phyloP scores from a whole-genome alignment of 148 eudicot genomes.

The Dianthus caryophyllus region DNA sequence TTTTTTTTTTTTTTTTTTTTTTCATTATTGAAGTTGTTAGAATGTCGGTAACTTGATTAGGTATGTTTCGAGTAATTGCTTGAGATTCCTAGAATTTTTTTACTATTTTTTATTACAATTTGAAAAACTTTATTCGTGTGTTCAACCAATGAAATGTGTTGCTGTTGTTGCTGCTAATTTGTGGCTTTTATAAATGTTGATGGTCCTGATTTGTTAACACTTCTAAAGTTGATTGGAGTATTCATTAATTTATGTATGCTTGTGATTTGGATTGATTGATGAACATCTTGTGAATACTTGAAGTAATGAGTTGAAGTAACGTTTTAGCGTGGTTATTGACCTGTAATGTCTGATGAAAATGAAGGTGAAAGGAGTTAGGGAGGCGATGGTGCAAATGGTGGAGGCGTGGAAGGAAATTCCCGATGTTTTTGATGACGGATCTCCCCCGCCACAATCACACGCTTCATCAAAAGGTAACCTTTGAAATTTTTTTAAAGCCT shows the following conservation, averaged over 20 bases:
- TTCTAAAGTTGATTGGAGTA: background rate
- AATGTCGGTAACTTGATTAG: too few species aligned
- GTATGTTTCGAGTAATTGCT: too few species aligned
- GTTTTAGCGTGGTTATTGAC: background rate
- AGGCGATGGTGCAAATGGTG: constrained; percentile 69
- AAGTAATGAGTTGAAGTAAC: too few species aligned
- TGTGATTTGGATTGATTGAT: background rate
- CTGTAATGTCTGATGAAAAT: constrained; percentile 3
- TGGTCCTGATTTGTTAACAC: background rate
- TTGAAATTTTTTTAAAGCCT: background rate
- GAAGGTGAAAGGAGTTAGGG: constrained; percentile 87
- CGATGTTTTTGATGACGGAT: constrained; percentile 59
- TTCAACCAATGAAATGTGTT: too few species aligned
- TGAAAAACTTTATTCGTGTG: background rate
- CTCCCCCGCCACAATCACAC: constrained; percentile 46
- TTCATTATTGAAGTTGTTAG: background rate
- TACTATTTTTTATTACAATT: background rate
- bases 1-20: too few species aligned
- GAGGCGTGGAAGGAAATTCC: constrained; percentile 83
- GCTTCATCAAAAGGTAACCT: constrained; percentile 57
- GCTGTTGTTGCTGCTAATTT: background rate
- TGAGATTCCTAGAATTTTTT: too few species aligned
- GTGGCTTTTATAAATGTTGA: background rate
- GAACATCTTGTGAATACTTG: too few species aligned
- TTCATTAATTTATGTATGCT: constrained; percentile 3